Evolutionary conservation across 169 alveolate species (phyloP).

Genomic region (Amoebophrya sp.): DNA sequence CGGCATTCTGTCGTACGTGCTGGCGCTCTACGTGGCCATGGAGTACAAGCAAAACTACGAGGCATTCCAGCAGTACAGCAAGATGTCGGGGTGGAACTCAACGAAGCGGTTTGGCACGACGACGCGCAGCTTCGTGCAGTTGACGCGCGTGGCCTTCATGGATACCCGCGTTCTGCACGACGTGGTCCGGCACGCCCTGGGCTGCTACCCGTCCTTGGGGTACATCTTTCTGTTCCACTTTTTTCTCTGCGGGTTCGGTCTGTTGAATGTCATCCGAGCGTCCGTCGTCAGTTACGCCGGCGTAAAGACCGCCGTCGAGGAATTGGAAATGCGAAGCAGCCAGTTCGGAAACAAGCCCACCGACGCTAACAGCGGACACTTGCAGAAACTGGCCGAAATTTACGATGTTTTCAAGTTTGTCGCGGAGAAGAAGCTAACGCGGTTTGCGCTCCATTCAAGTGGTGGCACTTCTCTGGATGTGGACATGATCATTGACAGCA

Average conservation of each 20-base stretch:
- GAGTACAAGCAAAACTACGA: background rate
- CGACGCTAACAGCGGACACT: too few species aligned
- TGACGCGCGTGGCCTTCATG: background rate
- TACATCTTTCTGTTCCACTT: background rate
- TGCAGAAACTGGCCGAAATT: too few species aligned
- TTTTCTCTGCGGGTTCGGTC: background rate
- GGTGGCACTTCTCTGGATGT: too few species aligned
- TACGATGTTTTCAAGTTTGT: too few species aligned
- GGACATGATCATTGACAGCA: too few species aligned
- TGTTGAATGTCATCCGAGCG: background rate
- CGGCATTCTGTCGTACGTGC: background rate
- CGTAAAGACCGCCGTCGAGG: too few species aligned
- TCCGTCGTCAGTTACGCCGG: background rate
- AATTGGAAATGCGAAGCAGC: too few species aligned
- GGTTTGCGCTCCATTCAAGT: too few species aligned
- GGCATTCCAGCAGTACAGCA: background rate
- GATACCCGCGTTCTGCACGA: background rate
- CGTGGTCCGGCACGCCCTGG: background rate
- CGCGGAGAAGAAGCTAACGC: too few species aligned
- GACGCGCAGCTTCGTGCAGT: background rate
- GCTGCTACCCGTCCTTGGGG: background rate
- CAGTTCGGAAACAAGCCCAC: too few species aligned
- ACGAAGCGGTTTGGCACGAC: background rate
- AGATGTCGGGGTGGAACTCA: background rate
- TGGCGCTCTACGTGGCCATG: background rate